phyloP scores from a whole-genome alignment of 306 rosid genomes.

The Malus asiatica region DNA sequence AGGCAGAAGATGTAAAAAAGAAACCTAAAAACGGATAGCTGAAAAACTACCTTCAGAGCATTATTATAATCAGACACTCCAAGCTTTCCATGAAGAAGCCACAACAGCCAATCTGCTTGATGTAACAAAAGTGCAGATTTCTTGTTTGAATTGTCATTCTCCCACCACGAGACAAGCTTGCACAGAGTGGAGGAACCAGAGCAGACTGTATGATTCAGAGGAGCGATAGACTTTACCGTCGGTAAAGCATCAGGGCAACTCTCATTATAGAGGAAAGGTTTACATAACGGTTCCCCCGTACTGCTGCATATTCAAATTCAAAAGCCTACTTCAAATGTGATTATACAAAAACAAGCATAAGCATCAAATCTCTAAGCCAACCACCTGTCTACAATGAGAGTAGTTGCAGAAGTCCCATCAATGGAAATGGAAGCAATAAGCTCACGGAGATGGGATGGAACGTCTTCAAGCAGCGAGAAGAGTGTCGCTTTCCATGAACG shows the following conservation, averaged over 20 bases:
- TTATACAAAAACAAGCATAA: background rate
- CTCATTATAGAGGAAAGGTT: slow-evolving; percentile 78
- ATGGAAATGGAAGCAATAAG: slow-evolving; percentile 60
- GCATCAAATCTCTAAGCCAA: slow-evolving; percentile 9
- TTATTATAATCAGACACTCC: slow-evolving; percentile 88
- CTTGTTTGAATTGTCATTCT: slow-evolving; percentile 27
- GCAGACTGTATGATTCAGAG: slow-evolving; percentile 87
- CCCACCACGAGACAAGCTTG: slow-evolving; percentile 92
- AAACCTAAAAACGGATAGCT: background rate
- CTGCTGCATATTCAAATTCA: slow-evolving; percentile 42
- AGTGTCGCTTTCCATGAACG: slow-evolving; percentile 78
- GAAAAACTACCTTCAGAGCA: slow-evolving; percentile 61
- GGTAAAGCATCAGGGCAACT: slow-evolving; percentile 76
- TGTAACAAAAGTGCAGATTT: slow-evolving; percentile 66
- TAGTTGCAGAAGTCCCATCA: slow-evolving; percentile 96
- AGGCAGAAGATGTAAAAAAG: background rate
- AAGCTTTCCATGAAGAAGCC: slow-evolving; percentile 92
- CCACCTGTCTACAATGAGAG: slow-evolving; percentile 76
- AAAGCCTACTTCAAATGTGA: slow-evolving; percentile 22
- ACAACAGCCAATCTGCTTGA: slow-evolving; percentile 93
- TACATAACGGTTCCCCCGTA: slow-evolving; percentile 67
- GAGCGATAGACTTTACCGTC: slow-evolving; percentile 72
- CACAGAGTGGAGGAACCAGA: slow-evolving; percentile 73
- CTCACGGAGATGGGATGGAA: slow-evolving; percentile 49
- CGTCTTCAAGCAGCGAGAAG: slow-evolving; percentile 60